A percentile compares a stretch with the other conserved stretches of the same genome.
Conservation (phyloP, 805 yeast genomes). For the Metschnikowia kofuensis region DNA sequence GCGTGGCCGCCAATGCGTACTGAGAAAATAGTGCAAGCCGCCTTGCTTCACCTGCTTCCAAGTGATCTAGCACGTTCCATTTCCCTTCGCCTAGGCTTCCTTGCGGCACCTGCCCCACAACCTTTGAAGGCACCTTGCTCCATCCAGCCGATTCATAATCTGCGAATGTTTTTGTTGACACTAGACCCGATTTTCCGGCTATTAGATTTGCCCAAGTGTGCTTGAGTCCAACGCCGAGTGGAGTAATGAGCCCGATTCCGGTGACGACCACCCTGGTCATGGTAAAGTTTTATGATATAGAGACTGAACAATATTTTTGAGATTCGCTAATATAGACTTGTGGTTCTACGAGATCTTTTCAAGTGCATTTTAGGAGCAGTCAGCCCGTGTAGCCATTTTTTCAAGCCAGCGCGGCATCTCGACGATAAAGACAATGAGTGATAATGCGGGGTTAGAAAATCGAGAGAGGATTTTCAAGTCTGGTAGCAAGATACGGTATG, state of each 20-base stretch:
- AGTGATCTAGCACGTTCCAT: conserved; percentile 53
- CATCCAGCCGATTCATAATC: conserved; percentile 45
- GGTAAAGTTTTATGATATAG: background rate
- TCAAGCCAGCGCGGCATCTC: too few species aligned
- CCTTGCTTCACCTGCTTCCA: conserved; percentile 48
- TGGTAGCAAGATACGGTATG: too few species aligned
- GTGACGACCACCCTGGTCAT: conserved; percentile 79
- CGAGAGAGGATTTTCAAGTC: too few species aligned
- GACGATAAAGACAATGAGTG: too few species aligned
- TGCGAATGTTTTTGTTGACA: conserved; percentile 46
- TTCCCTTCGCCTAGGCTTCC: conserved; percentile 43
- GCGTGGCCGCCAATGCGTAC: conserved; percentile 72
- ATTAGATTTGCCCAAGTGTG: conserved; percentile 55
- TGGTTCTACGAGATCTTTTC: too few species aligned
- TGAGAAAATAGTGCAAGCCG: conserved; percentile 72
- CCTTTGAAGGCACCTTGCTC: conserved; percentile 61
- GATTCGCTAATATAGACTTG: too few species aligned
- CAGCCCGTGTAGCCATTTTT: too few species aligned
- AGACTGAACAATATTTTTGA: too few species aligned
- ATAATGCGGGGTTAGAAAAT: too few species aligned
- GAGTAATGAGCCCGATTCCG: conserved; percentile 84
- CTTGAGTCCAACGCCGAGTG: conserved; percentile 70
- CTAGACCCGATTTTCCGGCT: conserved; percentile 53
- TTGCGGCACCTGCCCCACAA: conserved; percentile 70
- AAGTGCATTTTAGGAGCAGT: too few species aligned